Base-by-base conservation (phyloP, 192 early-diverging fungal genomes). In the Backusella tarrabulga region DNA sequence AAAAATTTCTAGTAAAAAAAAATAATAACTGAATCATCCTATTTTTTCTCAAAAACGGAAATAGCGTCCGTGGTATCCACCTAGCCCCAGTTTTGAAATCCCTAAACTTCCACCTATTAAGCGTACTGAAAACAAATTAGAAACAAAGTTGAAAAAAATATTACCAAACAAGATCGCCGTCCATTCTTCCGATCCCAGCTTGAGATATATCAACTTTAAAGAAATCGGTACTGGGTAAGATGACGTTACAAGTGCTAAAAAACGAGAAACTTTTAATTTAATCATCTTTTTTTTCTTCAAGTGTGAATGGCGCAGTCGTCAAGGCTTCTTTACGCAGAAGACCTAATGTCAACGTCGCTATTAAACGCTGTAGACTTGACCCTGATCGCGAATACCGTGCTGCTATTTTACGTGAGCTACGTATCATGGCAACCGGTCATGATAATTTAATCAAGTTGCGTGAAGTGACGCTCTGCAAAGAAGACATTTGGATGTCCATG, bases 401-500 rank as follows among this genome's bases (percentile, higher is more conserved):
- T 41, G 83, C 83, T 40, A 84, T 84, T 52, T 60, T 84, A 7
- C 79, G 83, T 54, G 83, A 84, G 73, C 41, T 84, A 40, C 79
- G 77, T 21, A 84, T 84, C 50, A 84, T 84, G 83, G 66, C 83
- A 5, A 80, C 72, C 26, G 83, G 83, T 23, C 72, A 80, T 29
- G 50, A 71, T 12, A 80, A 84, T 42, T 66, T 84, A 17, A 84
- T 84, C 77, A 76, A 78, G 9, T 72, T 84, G 41, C 76, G 83
- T 66, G 83, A 84, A 67, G 76, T 84, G 1, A 73, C 83, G 2
- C 26, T 84, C 2, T 81, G 76, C 52, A 52, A 71, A 23, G 77
- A 84, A 36, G 79, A 84, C 23, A 70, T 84, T 34, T 84, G 83
- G 83, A 84, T 84, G 63, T 73, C 74, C 34, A 84, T 84, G 83